Percentiles rank a stretch among this genome's conserved stretches.
Evolutionary conservation across 208 protist genomes (phyloP).

Genomic region (Naegleria fowleri): DNA sequence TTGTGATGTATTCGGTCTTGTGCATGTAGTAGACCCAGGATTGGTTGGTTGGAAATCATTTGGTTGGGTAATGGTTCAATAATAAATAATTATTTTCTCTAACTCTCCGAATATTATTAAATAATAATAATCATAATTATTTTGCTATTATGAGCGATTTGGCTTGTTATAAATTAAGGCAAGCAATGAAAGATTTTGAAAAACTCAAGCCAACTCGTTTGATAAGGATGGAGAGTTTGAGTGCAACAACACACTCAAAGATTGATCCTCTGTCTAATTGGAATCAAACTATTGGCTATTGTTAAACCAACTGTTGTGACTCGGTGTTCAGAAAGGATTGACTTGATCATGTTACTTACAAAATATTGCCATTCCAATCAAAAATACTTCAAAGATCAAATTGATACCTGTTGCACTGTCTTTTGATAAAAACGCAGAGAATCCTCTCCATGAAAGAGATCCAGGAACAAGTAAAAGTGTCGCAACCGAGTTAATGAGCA

Average conservation of each 20-base stretch:
- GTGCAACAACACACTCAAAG: not conserved
- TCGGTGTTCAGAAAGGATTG: no score
- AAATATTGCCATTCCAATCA: not conserved
- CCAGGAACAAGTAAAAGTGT: not conserved
- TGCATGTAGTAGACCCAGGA: not conserved
- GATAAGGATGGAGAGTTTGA: no score
- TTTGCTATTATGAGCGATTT: no score
- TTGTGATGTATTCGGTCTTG: not conserved
- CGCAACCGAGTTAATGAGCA: not conserved
- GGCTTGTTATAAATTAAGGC: no score
- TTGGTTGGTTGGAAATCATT: not conserved
- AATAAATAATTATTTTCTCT: no score
- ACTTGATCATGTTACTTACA: not conserved
- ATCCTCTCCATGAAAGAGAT: not conserved
- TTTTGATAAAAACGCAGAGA: not conserved
- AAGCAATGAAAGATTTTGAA: no score
- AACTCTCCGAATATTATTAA: no score
- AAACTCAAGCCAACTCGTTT: no score
- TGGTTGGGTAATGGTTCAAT: not conserved
- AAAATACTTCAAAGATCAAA: not conserved
- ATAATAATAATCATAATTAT: no score
- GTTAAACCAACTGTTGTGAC: not conserved
- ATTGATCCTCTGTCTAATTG: constrained; percentile 1
- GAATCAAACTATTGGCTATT: not conserved
- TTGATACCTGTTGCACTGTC: not conserved